Evolutionary conservation across 441 rosid species (phyloP).

Genomic region (Erodium trifolium): DNA sequence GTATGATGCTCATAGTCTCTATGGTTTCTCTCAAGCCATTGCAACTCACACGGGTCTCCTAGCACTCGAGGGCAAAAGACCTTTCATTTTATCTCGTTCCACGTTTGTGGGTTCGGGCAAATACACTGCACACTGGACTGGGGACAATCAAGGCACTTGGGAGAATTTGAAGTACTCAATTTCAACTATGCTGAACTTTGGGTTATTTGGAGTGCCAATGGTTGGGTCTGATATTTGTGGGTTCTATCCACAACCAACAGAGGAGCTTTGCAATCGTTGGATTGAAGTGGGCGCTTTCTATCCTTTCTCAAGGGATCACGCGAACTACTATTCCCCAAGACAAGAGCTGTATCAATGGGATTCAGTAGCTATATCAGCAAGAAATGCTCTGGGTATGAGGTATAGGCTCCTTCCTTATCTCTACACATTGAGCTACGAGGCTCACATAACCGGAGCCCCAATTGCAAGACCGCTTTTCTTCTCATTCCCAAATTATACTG

Average conservation of each 20-base stretch:
- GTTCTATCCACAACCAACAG: constrained; percentile 78
- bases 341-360: constrained; percentile 96
- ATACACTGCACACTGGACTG: constrained; percentile 94
- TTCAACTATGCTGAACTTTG: constrained; percentile 84
- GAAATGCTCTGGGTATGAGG: constrained; percentile 92
- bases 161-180: constrained; percentile 74
- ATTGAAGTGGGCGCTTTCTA: constrained; percentile 90
- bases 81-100: constrained; percentile 77
- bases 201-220: constrained; percentile 92
- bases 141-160: constrained; percentile 95
- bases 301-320: constrained; percentile 94
- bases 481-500: constrained; percentile 60
- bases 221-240: constrained; percentile 96
- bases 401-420: constrained; percentile 76
- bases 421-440: constrained; percentile 75
- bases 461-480: constrained; percentile 94
- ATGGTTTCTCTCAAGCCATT: constrained; percentile 77
- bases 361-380: constrained; percentile 66
- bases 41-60: constrained; percentile 84
- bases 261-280: constrained; percentile 97
- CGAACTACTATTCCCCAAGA: constrained; percentile 84
- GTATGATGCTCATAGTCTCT: constrained; percentile 85
- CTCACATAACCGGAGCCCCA: constrained; percentile 77
- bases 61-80: constrained; percentile 72
- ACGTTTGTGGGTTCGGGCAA: constrained; percentile 86